These are phyloP conservation scores for Yamadazyma mexicana DNA, from an alignment of 1,139 yeast species.

Conservation along the genomic window DNA sequence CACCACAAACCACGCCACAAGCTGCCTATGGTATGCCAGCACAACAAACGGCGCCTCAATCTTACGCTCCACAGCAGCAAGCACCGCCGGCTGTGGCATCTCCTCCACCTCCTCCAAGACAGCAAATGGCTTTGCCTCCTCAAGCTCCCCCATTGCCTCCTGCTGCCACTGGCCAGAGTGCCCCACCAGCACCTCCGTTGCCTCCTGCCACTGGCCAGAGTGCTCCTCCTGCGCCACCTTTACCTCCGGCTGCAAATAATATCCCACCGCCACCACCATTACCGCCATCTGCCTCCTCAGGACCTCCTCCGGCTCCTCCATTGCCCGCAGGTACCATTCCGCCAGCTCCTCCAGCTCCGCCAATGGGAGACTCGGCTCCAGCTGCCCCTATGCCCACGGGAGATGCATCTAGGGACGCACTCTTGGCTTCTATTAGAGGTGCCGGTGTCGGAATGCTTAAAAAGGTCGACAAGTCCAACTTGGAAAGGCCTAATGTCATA, in stretches of 20 bases:
- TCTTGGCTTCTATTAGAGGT: slow-evolving; percentile 81
- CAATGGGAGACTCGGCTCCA: slow-evolving; percentile 31
- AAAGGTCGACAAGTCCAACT: slow-evolving; percentile 78
- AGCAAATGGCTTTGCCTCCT: slow-evolving; percentile 2
- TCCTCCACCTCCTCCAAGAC: slow-evolving; percentile 8
- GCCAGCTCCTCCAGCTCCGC: slow-evolving; percentile 30
- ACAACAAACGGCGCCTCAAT: slow-evolving; percentile 16
- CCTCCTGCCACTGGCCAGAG: too few species aligned
- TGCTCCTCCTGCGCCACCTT: slow-evolving; percentile 7
- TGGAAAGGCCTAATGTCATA: slow-evolving; percentile 75
- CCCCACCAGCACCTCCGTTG: slow-evolving; percentile 20
- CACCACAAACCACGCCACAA: slow-evolving; percentile 4
- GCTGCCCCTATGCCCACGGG: slow-evolving; percentile 25
- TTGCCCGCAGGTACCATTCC: slow-evolving; percentile 20
- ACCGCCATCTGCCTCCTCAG: slow-evolving; percentile 17
- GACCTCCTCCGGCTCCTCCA: slow-evolving; percentile 20
- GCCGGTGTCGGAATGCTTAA: slow-evolving; percentile 73
- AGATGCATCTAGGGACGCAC: slow-evolving; percentile 72
- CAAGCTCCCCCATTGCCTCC: slow-evolving; percentile 1
- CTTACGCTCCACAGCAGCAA: slow-evolving; percentile 17
- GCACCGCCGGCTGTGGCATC: slow-evolving; percentile 3
- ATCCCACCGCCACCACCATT: slow-evolving; percentile 18
- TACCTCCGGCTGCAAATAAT: neutral
- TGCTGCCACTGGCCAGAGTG: slow-evolving; percentile 14
- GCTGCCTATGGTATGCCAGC: slow-evolving; percentile 12